phyloP scores from a whole-genome alignment of 768 basidiomycete genomes.

The Auricularia heimuer region DNA sequence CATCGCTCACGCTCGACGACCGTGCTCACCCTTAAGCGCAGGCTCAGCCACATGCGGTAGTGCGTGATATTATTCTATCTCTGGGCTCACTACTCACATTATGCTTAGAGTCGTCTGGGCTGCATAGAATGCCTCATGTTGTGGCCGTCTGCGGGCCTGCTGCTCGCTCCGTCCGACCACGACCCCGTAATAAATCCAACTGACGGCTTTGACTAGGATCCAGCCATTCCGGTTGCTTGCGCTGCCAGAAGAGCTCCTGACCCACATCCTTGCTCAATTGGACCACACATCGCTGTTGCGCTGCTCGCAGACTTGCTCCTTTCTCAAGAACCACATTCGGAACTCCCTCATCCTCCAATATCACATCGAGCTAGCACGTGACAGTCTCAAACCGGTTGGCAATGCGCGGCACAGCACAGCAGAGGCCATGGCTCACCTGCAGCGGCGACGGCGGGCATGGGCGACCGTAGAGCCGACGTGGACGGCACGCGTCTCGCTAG shows the following conservation, averaged over 20 bases:
- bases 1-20: too few species aligned
- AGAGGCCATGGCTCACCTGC: constrained; percentile 26
- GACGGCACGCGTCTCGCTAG: constrained; percentile 18
- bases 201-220: background rate
- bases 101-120: too few species aligned
- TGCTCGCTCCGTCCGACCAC: too few species aligned
- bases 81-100: too few species aligned
- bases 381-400: constrained; percentile 9
- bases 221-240: background rate
- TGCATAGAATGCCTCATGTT: too few species aligned
- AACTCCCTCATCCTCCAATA: constrained; percentile 7
- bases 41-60: too few species aligned
- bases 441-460: constrained; percentile 29
- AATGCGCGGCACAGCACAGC: background rate
- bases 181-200: too few species aligned
- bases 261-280: background rate
- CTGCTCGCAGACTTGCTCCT: background rate
- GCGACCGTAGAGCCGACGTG: constrained; percentile 19
- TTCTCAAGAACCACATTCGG: constrained; percentile 3
- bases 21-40: too few species aligned
- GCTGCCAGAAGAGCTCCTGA: background rate
- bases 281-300: background rate
- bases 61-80: too few species aligned
- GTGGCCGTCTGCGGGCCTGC: too few species aligned
- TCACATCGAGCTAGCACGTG: constrained; percentile 12